Evolutionary conservation across 1,284 basidiomycete genomes (phyloP).

Genomic region (Irpex rosettiformis): DNA sequence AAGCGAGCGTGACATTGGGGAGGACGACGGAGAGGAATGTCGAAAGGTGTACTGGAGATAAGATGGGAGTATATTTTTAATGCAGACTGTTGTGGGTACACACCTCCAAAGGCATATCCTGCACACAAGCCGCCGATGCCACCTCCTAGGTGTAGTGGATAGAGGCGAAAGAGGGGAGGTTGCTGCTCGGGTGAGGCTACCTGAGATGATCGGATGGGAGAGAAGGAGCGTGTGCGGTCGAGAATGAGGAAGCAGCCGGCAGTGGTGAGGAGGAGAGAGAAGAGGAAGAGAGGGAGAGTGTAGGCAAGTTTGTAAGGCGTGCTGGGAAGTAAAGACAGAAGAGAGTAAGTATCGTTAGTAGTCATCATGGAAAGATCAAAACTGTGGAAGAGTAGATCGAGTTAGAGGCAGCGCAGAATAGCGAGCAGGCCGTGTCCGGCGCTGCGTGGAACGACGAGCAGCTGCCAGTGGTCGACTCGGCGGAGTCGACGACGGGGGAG

Average conservation of each 20-base stretch:
- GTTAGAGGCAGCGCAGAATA: neutral
- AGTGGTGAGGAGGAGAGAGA: slow-evolving; percentile 53
- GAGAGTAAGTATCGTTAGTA: slow-evolving; percentile 19
- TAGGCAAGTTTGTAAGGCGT: slow-evolving; percentile 42
- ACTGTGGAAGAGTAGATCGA: neutral
- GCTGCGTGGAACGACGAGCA: neutral
- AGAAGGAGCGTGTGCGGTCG: slow-evolving; percentile 60
- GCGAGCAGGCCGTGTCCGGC: neutral
- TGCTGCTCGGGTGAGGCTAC: neutral
- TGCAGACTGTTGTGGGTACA: slow-evolving; percentile 19
- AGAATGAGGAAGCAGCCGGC: slow-evolving; percentile 65
- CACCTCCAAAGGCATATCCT: slow-evolving; percentile 61
- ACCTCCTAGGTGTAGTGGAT: slow-evolving; percentile 42
- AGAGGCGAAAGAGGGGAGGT: neutral
- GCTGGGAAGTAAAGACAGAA: slow-evolving; percentile 23
- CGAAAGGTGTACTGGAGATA: slow-evolving; percentile 52
- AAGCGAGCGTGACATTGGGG: slow-evolving; percentile 43
- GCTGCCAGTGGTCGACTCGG: neutral
- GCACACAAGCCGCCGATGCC: slow-evolving; percentile 57
- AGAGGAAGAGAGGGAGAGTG: slow-evolving; percentile 47
- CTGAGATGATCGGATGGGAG: slow-evolving; percentile 34
- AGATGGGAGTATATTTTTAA: neutral
- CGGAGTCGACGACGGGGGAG: neutral
- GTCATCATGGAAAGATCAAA: slow-evolving; percentile 4
- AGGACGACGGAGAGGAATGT: slow-evolving; percentile 61